phyloP scores from a whole-genome alignment of 2,329 filamentous ascomycete genomes.

The Claviceps africana region DNA sequence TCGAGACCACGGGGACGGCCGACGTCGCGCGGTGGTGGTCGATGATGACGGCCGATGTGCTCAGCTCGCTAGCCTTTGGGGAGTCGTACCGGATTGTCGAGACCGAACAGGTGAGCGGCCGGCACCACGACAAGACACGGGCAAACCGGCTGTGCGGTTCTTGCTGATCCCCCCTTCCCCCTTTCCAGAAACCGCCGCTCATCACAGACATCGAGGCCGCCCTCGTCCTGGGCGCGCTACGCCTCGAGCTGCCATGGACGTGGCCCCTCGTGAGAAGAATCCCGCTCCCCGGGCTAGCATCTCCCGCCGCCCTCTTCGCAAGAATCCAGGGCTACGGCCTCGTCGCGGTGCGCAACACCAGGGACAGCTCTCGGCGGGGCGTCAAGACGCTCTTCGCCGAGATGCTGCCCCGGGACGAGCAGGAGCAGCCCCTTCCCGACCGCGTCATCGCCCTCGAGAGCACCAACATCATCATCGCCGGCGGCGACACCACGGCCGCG shows the following conservation, averaged over 20 bases:
- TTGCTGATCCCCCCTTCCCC: background rate
- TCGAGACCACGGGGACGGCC: background rate
- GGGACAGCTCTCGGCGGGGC: background rate
- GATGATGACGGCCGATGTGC: conserved; percentile 1
- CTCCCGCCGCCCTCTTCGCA: background rate
- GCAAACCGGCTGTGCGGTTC: no score
- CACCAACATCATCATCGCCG: background rate
- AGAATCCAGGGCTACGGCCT: background rate
- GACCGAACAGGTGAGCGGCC: background rate
- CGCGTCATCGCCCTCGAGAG: background rate
- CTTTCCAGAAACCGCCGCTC: background rate
- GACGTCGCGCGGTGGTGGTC: background rate
- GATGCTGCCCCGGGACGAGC: background rate
- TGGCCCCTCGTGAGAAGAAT: background rate
- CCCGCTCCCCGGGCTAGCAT: background rate
- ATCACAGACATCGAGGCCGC: background rate
- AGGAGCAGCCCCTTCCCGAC: background rate
- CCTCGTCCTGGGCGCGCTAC: background rate
- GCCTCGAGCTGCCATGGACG: background rate
- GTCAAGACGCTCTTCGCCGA: background rate
- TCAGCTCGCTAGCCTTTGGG: background rate
- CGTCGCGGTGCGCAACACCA: background rate
- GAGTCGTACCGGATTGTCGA: background rate
- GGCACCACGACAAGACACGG: background rate
- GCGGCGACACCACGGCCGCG: background rate